Conservation (phyloP, 148 eudicot genomes). For the Camellia lanceoleosa region DNA sequence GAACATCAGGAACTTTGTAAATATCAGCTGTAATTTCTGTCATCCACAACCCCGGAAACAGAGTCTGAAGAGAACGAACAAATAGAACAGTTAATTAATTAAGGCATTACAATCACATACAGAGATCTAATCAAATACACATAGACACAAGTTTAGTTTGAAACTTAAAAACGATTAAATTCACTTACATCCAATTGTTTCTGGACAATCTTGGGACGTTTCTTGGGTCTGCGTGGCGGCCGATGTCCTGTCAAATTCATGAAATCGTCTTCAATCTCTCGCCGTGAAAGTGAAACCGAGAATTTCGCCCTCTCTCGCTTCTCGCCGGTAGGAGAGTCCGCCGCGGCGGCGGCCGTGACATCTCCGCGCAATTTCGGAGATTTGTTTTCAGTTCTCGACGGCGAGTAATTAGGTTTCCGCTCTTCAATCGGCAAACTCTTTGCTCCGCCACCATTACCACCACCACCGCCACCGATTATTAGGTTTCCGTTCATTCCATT, state of each 20-base stretch:
- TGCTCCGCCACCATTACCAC: slow-evolving; percentile 16
- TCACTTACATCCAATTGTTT: slow-evolving; percentile 42
- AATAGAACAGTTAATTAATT: background rate
- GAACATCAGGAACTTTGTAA: slow-evolving; percentile 45
- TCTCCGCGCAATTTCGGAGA: slow-evolving; percentile 25
- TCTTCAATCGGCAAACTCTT: slow-evolving; percentile 20
- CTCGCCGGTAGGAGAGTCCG: slow-evolving; percentile 6
- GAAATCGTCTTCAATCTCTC: slow-evolving; percentile 47
- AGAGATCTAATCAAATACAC: too few relatives aligned
- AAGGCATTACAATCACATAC: background rate
- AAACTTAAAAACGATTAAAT: background rate
- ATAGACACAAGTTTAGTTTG: too few relatives aligned
- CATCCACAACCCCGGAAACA: slow-evolving; percentile 52
- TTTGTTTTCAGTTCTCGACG: slow-evolving; percentile 23
- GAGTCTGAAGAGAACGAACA: slow-evolving; percentile 30
- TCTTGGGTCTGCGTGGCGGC: slow-evolving; percentile 44
- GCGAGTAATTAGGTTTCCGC: slow-evolving; percentile 25
- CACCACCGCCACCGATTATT: background rate
- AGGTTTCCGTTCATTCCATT: slow-evolving; percentile 11
- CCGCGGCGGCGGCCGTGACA: slow-evolving; percentile 8
- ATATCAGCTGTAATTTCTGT: slow-evolving; percentile 41
- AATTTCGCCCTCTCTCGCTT: slow-evolving; percentile 36
- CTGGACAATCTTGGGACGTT: slow-evolving; percentile 39
- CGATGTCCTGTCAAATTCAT: slow-evolving; percentile 30
- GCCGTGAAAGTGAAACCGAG: slow-evolving; percentile 34